Evolutionary conservation across 2,329 filamentous ascomycete genomes (phyloP).

Genomic region (Aspergillus novoparasiticus): DNA sequence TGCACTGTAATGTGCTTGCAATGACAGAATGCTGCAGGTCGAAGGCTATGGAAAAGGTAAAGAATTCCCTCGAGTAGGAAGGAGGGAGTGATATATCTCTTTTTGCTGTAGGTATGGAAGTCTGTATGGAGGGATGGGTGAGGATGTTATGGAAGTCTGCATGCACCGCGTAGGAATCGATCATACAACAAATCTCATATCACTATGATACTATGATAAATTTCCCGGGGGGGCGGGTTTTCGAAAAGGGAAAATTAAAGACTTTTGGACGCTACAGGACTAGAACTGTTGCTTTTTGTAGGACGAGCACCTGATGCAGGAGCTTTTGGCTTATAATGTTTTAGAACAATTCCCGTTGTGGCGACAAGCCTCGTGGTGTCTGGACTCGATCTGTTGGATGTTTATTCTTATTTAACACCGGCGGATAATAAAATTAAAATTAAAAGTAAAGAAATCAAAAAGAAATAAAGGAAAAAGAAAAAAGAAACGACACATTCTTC

Average conservation of each 20-base stretch:
- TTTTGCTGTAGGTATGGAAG: background rate
- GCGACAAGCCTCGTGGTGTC: slow-evolving; percentile 6
- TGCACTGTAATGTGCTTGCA: background rate
- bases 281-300: background rate
- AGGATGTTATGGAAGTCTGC: background rate
- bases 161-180: background rate
- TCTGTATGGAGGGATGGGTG: background rate
- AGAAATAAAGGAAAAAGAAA: background rate
- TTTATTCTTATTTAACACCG: background rate
- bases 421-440: background rate
- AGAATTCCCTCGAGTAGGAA: background rate
- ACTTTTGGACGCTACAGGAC: background rate
- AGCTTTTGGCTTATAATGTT: background rate
- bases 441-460: background rate
- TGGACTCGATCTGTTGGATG: background rate
- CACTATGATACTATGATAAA: background rate
- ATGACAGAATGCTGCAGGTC: background rate
- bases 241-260: background rate
- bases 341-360: background rate
- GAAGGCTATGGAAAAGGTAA: background rate
- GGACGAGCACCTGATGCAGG: slow-evolving; percentile 5
- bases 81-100: slow-evolving; percentile 1
- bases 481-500: background rate
- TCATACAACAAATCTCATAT: slow-evolving; percentile 1
- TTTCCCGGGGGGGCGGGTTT: background rate